Base-by-base conservation (phyloP, 129 eudicot species). In the Helichrysum umbraculigerum region DNA sequence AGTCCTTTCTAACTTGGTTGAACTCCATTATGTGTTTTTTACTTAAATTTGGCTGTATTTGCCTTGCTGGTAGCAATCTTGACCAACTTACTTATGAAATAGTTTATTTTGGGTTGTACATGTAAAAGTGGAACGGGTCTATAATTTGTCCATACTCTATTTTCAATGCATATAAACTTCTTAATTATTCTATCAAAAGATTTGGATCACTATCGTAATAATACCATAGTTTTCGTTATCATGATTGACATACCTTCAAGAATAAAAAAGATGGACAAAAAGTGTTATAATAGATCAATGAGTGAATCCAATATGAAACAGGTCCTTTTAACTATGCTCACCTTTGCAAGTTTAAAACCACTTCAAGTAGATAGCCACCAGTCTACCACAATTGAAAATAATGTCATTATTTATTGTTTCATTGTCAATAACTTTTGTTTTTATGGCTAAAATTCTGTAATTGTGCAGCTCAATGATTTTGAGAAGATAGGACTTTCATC, bases 401-500 rank as follows among this genome's bases (percentile, higher is more conserved):
- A 25, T 25, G 1, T 25, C 28, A 25, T 25, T 25, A 25, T 25
- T 1, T 25, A 25, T 25, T 25, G 28, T 25, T 25, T 25, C 0
- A 1, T 50, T 68, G 9, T 12, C 16, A 50, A 20, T 63, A 50
- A 72, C 56, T 39, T 35, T 4, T 11, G 17, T 16, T 20, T 20
- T 35, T 52, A 30, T 80, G 79, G 8, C 50, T 63, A 68, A 7
- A 39, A 56, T 42, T 77, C 33, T 66, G 8, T 68, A 60, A 5
- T 66, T 56, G 66, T 83, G 84, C 92, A 93, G 98, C 81, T 93
- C 47, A 81, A 64, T 81, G 98, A 93, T 80, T 83, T 93, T 85
- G 90, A 89, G 91, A 93, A 91, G 83, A 82, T 91, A 14, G 98
- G 98, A 62, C 88, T 93, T 77, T 88, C 97, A 76, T 82, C 90